Conservation (phyloP, 140 eudicot genomes). For the Eryngium alpinum region DNA sequence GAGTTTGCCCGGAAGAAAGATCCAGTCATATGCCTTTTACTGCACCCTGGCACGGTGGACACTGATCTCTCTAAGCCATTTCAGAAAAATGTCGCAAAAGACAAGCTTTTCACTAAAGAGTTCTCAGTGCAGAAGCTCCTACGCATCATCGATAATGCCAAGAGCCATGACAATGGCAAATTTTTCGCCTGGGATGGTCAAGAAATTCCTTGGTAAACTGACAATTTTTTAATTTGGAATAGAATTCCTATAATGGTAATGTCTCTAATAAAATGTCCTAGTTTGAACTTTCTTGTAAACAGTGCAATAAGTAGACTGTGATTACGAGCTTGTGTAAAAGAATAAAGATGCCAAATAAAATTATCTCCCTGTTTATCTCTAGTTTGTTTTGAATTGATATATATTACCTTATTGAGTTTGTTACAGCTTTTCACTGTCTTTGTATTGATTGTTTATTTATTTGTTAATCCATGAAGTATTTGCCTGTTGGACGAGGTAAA, state of each 20-base stretch:
- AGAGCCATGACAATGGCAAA: conserved; percentile 71
- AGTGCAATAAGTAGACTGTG: neutral
- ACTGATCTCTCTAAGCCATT: conserved; percentile 88
- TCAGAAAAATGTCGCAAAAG: conserved; percentile 80
- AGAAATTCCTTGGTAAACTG: conserved; percentile 80
- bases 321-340: neutral
- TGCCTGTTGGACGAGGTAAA: neutral
- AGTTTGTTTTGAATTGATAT: neutral
- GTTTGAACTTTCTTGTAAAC: neutral
- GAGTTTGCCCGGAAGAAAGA: conserved; percentile 84
- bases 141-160: conserved; percentile 58
- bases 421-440: neutral
- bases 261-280: neutral
- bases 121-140: conserved; percentile 72
- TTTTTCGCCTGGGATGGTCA: conserved; percentile 96
- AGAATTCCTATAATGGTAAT: too few species aligned
- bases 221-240: neutral
- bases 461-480: neutral
- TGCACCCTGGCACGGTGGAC: conserved; percentile 97
- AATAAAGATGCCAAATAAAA: neutral
- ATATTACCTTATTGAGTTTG: neutral
- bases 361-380: neutral
- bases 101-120: conserved; percentile 79
- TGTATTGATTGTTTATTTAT: neutral
- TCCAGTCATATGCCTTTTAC: conserved; percentile 65